Conservation (phyloP, 73 alveolate genomes). For the Paramecium tetraurelia region DNA sequence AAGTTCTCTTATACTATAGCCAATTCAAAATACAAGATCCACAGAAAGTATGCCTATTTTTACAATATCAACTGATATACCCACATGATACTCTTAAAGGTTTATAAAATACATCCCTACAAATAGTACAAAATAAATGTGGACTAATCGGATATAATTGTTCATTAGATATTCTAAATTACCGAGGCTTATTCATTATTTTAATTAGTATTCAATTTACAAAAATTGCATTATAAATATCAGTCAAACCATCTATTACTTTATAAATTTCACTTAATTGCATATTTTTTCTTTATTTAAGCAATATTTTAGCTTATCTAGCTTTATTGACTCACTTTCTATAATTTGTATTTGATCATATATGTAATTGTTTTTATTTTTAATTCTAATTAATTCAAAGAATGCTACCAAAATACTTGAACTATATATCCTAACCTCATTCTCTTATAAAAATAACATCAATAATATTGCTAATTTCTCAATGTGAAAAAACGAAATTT, state of each 20-base stretch:
- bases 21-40: neutral
- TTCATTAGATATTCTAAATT: neutral
- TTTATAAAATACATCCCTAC: constrained; percentile 1
- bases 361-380: no score
- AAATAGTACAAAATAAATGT: neutral
- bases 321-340: neutral
- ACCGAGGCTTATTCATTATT: neutral
- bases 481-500: neutral
- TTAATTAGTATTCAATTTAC: neutral
- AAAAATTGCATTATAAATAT: neutral
- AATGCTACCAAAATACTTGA: no score
- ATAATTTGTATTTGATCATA: no score
- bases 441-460: neutral
- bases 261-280: neutral
- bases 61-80: neutral
- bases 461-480: neutral
- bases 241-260: neutral
- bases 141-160: neutral
- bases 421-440: neutral
- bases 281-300: neutral
- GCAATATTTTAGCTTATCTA: neutral
- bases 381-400: no score
- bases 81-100: neutral
- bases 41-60: constrained; percentile 11
- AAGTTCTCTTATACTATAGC: neutral